phyloP scores from a whole-genome alignment of 2,329 filamentous ascomycete genomes.

The Pestalotiopsis sp. region DNA sequence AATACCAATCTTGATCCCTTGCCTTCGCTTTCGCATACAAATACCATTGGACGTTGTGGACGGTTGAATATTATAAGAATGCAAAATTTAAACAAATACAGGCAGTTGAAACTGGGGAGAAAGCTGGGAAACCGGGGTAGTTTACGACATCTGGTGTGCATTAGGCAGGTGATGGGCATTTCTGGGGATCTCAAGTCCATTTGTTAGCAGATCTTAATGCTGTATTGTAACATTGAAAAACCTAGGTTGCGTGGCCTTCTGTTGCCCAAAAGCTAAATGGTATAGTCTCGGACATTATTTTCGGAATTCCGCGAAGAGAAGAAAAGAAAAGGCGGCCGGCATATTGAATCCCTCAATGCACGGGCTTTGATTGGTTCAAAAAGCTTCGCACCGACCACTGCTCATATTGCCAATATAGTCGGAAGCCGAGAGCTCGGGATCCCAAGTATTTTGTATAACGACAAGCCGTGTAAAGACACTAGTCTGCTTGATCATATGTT shows the following conservation, averaged over 20 bases:
- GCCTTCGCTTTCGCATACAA: background rate
- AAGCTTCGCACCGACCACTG: constrained; percentile 4
- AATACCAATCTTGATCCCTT: background rate
- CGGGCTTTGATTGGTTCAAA: background rate
- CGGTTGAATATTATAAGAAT: background rate
- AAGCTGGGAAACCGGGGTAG: background rate
- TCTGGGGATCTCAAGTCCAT: background rate
- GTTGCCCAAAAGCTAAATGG: background rate
- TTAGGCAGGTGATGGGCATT: background rate
- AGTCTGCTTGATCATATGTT: constrained; percentile 16
- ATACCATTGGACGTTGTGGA: background rate
- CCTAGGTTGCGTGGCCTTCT: background rate
- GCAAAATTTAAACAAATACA: background rate
- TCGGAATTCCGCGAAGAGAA: background rate
- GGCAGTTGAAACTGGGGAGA: background rate
- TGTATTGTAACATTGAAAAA: background rate
- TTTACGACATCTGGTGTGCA: background rate
- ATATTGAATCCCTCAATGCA: background rate
- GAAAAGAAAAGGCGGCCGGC: background rate
- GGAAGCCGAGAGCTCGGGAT: background rate
- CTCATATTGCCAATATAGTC: constrained; percentile 4
- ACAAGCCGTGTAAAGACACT: constrained; percentile 9
- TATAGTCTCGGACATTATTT: background rate
- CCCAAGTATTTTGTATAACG: background rate
- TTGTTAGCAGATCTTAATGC: background rate